A percentile compares a stretch with the other conserved stretches of the same genome.
Evolutionary conservation across 345 rosid genomes (phyloP).

Genomic region (Populus alba): DNA sequence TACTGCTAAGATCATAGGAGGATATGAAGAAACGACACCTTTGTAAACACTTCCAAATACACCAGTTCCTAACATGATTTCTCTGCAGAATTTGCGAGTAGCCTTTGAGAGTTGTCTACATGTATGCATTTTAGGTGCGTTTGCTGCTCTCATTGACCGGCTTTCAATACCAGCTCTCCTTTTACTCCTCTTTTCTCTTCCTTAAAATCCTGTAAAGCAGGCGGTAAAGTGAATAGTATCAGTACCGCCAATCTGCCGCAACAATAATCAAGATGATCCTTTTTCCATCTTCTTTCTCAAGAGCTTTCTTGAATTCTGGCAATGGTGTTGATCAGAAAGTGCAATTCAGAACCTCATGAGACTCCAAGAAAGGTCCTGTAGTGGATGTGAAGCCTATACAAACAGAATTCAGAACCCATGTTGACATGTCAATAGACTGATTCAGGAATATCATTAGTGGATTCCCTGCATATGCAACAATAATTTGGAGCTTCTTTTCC

Average conservation of each 20-base stretch:
- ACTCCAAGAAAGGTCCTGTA: slow-evolving; percentile 28
- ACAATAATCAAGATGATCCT: slow-evolving; percentile 10
- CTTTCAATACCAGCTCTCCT: slow-evolving; percentile 25
- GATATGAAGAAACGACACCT: slow-evolving; percentile 22
- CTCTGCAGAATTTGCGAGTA: slow-evolving; percentile 34
- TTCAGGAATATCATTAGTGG: slow-evolving; percentile 25
- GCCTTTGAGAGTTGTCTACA: slow-evolving; percentile 40
- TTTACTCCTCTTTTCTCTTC: slow-evolving; percentile 4
- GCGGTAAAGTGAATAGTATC: neutral
- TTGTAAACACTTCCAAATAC: slow-evolving; percentile 47
- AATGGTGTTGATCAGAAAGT: slow-evolving; percentile 18
- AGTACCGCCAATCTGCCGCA: slow-evolving; percentile 5
- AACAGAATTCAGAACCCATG: slow-evolving; percentile 23
- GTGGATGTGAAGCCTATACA: slow-evolving; percentile 41
- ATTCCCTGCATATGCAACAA: slow-evolving; percentile 32
- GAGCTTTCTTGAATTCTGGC: neutral
- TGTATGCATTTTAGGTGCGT: slow-evolving; percentile 30
- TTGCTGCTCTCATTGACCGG: slow-evolving; percentile 32
- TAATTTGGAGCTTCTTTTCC: slow-evolving; percentile 17
- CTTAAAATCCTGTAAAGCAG: neutral
- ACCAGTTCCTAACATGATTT: slow-evolving; percentile 41
- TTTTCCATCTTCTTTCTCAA: neutral
- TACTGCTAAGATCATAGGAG: slow-evolving; percentile 32
- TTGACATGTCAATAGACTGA: slow-evolving; percentile 30
- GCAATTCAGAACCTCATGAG: slow-evolving; percentile 33